These are phyloP conservation scores for Hericium alpestre DNA, from an alignment of 768 basidiomycete genomes.

Conservation along the genomic window DNA sequence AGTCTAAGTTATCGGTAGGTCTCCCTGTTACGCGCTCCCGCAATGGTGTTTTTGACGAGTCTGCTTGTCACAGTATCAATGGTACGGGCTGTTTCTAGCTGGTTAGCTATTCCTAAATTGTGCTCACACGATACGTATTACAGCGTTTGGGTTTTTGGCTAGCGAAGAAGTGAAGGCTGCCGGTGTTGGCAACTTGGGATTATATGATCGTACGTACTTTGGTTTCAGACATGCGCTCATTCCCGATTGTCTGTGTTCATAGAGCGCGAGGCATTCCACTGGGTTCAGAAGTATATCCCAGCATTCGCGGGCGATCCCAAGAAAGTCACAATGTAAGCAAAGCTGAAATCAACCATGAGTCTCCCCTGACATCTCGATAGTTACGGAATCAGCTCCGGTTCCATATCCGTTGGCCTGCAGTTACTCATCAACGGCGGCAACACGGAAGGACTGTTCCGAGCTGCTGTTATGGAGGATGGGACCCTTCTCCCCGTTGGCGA, in stretches of 20 bases:
- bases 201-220: constrained; percentile 34
- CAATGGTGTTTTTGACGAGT: neutral
- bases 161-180: constrained; percentile 29
- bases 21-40: neutral
- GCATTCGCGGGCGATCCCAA: constrained; percentile 34
- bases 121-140: neutral
- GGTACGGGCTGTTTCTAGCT: neutral
- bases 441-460: constrained; percentile 28
- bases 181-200: constrained; percentile 36
- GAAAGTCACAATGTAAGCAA: constrained; percentile 33
- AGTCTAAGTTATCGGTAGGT: constrained; percentile 19
- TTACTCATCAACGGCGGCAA: constrained; percentile 1
- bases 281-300: constrained; percentile 32
- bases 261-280: constrained; percentile 32
- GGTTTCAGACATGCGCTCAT: neutral
- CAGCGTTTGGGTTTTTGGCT: constrained; percentile 28
- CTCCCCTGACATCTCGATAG: constrained; percentile 27
- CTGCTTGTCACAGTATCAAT: neutral
- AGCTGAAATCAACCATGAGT: neutral
- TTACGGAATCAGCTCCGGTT: constrained; percentile 42
- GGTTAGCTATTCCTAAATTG: too few relatives aligned
- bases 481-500: constrained; percentile 34
- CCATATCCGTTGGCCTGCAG: neutral
- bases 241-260: neutral
- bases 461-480: constrained; percentile 42